These are phyloP conservation scores for Pouteria glomerata DNA, from an alignment of 148 eudicot species.

Conservation along the genomic window DNA sequence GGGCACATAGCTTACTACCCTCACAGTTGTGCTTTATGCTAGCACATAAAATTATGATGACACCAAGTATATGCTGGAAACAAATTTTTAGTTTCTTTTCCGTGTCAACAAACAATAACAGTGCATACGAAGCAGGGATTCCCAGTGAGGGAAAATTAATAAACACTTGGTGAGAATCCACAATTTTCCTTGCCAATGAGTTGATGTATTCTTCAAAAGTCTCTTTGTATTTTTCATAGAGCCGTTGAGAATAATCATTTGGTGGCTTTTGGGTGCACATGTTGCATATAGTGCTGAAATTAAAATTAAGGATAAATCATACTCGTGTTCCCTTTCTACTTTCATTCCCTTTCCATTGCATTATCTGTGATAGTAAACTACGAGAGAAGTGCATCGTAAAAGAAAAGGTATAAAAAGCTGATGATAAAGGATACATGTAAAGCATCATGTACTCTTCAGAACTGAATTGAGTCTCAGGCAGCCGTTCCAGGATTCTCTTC, in stretches of 20 bases:
- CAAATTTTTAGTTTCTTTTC: too few species aligned
- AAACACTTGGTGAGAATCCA: neutral
- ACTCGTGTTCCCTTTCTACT: neutral
- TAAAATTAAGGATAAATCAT: conserved; percentile 6
- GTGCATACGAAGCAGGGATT: neutral
- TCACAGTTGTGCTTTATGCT: too few species aligned
- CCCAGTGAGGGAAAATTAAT: neutral
- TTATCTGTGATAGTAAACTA: too few species aligned
- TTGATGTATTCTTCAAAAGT: conserved; percentile 28
- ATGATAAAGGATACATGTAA: conserved; percentile 26
- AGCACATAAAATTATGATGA: neutral
- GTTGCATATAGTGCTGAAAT: conserved; percentile 27
- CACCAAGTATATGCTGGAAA: neutral
- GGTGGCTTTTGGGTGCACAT: conserved; percentile 46
- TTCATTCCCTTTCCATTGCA: too few species aligned
- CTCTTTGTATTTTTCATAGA: conserved; percentile 34
- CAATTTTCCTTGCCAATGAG: conserved; percentile 20
- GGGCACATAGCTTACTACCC: too few species aligned
- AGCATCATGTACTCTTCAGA: conserved; percentile 35
- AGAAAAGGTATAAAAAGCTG: neutral
- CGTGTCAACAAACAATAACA: neutral
- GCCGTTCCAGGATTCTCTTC: conserved; percentile 28
- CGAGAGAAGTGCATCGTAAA: too few species aligned
- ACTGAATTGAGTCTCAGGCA: conserved; percentile 24
- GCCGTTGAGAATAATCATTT: conserved; percentile 33